These are phyloP conservation scores for Irpex lacteus DNA, from an alignment of 1,284 basidiomycete genomes.

Conservation along the genomic window DNA sequence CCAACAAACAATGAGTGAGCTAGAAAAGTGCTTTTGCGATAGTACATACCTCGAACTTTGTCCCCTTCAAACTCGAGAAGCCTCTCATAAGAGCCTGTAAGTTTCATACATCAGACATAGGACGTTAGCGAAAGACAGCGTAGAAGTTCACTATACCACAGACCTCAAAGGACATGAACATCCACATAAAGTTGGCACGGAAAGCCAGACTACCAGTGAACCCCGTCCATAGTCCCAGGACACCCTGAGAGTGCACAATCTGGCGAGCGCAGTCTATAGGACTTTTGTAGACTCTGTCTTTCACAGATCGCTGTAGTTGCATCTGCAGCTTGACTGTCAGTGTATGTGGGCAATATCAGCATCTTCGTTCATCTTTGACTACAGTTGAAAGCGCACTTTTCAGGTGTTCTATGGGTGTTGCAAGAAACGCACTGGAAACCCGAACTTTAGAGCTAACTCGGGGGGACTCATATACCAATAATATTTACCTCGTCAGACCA, in stretches of 20 bases:
- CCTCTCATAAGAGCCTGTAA: slow-evolving; percentile 55
- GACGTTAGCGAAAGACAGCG: background rate
- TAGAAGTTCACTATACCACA: background rate
- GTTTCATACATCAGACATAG: no score
- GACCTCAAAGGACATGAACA: slow-evolving; percentile 67
- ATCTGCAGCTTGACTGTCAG: slow-evolving; percentile 82
- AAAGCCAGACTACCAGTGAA: slow-evolving; percentile 62
- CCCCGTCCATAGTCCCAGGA: slow-evolving; percentile 61
- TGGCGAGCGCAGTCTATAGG: slow-evolving; percentile 61
- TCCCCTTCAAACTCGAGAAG: slow-evolving; percentile 49
- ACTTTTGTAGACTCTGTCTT: slow-evolving; percentile 61
- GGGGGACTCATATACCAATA: background rate
- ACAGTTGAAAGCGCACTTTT: slow-evolving; percentile 55
- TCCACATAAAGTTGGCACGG: slow-evolving; percentile 66
- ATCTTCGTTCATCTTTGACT: no score
- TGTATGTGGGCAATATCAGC: no score
- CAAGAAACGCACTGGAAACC: slow-evolving; percentile 51
- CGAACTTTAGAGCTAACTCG: background rate
- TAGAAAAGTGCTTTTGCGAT: no score
- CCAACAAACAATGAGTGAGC: no score
- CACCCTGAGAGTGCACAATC: slow-evolving; percentile 53
- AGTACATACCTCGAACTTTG: slow-evolving; percentile 47
- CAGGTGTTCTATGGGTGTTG: slow-evolving; percentile 71
- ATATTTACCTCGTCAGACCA: slow-evolving; percentile 63
- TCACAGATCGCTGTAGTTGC: slow-evolving; percentile 55